Percentiles rank a stretch among this genome's conserved stretches.
These are phyloP conservation scores for Tinospora cordifolia DNA, from an alignment of 164 flowering plant genomes.

Conservation along the genomic window DNA sequence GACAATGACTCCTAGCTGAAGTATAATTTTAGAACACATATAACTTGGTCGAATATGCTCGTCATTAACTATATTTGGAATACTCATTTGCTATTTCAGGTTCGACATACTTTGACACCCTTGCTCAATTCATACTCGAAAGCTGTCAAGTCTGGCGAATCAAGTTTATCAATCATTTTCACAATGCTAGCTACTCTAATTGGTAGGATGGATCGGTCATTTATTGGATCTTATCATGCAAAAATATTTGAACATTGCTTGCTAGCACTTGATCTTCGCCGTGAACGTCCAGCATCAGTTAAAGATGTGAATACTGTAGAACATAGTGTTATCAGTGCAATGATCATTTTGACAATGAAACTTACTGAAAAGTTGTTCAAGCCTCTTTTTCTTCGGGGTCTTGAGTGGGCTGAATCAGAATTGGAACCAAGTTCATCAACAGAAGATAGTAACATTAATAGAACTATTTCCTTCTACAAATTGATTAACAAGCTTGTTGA, in stretches of 20 bases:
- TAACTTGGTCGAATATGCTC: neutral
- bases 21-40: neutral
- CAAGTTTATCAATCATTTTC: slow-evolving; percentile 50
- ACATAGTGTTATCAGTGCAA: slow-evolving; percentile 45
- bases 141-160: slow-evolving; percentile 56
- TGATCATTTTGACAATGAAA: slow-evolving; percentile 62
- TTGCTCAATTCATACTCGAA: slow-evolving; percentile 42
- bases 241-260: slow-evolving; percentile 68
- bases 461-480: slow-evolving; percentile 63
- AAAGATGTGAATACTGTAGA: slow-evolving; percentile 51
- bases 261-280: slow-evolving; percentile 81
- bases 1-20: neutral
- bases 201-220: slow-evolving; percentile 56
- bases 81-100: slow-evolving; percentile 33
- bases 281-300: slow-evolving; percentile 47
- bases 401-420: slow-evolving; percentile 82
- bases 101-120: slow-evolving; percentile 65
- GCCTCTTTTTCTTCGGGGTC: slow-evolving; percentile 68
- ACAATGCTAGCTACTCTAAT: slow-evolving; percentile 51
- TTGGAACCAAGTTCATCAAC: slow-evolving; percentile 24
- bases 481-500: slow-evolving; percentile 71
- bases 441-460: slow-evolving; percentile 27
- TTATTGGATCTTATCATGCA: slow-evolving; percentile 44
- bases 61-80: neutral
- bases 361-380: slow-evolving; percentile 82